Percentiles rank a stretch among this genome's conserved stretches.
phyloP scores from a whole-genome alignment of 1,284 basidiomycete species.

The Hymenochaete sp. region DNA sequence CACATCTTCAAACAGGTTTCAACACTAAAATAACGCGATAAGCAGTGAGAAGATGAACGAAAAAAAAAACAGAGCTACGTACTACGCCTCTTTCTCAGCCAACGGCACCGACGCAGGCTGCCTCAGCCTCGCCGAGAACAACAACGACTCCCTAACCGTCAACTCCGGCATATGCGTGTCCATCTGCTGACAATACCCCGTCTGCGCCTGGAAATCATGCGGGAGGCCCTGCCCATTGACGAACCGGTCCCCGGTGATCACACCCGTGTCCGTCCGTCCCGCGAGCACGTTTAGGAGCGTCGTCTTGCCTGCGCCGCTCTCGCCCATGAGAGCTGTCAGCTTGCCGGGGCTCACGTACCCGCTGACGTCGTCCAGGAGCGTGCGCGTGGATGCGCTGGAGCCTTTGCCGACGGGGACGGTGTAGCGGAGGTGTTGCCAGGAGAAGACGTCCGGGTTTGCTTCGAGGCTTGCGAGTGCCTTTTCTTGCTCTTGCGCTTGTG shows the following conservation, averaged over 20 bases:
- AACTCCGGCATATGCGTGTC: slow-evolving; percentile 66
- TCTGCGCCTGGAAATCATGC: slow-evolving; percentile 66
- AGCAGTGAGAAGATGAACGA: background rate
- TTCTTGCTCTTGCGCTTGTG: slow-evolving; percentile 10
- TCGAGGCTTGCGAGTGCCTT: slow-evolving; percentile 19
- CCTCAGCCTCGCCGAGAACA: slow-evolving; percentile 76
- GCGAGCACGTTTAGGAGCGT: slow-evolving; percentile 81
- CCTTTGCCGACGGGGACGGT: slow-evolving; percentile 51
- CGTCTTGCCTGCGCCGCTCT: slow-evolving; percentile 77
- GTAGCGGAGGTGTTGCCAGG: slow-evolving; percentile 58
- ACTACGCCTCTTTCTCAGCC: slow-evolving; percentile 75
- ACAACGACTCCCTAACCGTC: slow-evolving; percentile 80
- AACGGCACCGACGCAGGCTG: slow-evolving; percentile 62
- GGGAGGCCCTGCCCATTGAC: slow-evolving; percentile 72
- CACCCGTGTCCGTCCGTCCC: slow-evolving; percentile 68
- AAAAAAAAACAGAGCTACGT: slow-evolving; percentile 3
- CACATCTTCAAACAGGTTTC: slow-evolving; percentile 75
- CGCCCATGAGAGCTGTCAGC: slow-evolving; percentile 71
- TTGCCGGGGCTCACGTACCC: slow-evolving; percentile 81
- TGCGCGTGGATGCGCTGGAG: slow-evolving; percentile 40
- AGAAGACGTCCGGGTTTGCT: slow-evolving; percentile 39
- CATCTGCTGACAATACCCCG: slow-evolving; percentile 72
- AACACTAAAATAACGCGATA: slow-evolving; percentile 35
- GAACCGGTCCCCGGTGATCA: slow-evolving; percentile 71
- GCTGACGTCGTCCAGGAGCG: slow-evolving; percentile 69